phyloP scores from a whole-genome alignment of 805 yeast genomes.

The Saccharomyces mikatae region DNA sequence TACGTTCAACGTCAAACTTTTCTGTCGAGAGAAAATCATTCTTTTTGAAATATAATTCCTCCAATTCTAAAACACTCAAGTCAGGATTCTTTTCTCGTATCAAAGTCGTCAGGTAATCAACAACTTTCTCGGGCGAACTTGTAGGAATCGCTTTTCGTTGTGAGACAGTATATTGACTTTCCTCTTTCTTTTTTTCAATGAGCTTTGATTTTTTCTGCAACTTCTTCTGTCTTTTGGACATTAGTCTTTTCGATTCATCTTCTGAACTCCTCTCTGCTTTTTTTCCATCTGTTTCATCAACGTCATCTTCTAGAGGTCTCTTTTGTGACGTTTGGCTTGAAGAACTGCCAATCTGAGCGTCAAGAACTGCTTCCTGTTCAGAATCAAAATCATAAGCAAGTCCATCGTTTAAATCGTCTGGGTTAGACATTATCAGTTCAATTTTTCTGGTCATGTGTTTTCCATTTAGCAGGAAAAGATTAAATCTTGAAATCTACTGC shows the following conservation, averaged over 20 bases:
- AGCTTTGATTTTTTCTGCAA: constrained; percentile 33
- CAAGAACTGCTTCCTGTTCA: constrained; percentile 30
- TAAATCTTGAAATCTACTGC: background rate
- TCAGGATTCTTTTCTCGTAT: constrained; percentile 56
- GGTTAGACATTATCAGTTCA: constrained; percentile 26
- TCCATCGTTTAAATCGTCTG: constrained; percentile 77
- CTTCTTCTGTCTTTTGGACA: constrained; percentile 29
- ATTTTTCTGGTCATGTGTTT: background rate
- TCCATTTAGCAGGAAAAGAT: background rate
- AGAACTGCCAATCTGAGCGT: constrained; percentile 23
- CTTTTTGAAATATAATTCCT: constrained; percentile 54
- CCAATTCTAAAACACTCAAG: constrained; percentile 65
- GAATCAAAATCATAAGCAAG: constrained; percentile 47
- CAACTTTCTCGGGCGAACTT: constrained; percentile 50
- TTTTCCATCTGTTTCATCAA: constrained; percentile 3
- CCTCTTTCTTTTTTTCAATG: constrained; percentile 56
- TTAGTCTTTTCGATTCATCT: constrained; percentile 3
- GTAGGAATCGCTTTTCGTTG: constrained; percentile 49
- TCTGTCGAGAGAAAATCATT: constrained; percentile 54
- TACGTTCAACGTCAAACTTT: constrained; percentile 44
- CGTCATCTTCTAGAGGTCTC: constrained; percentile 12
- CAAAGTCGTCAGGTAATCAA: constrained; percentile 57
- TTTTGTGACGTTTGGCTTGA: constrained; percentile 5
- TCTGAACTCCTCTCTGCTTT: constrained; percentile 23
- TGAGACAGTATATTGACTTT: constrained; percentile 56